These are phyloP conservation scores for Inonotus hispidus DNA, from an alignment of 1,284 basidiomycete species.

Conservation along the genomic window DNA sequence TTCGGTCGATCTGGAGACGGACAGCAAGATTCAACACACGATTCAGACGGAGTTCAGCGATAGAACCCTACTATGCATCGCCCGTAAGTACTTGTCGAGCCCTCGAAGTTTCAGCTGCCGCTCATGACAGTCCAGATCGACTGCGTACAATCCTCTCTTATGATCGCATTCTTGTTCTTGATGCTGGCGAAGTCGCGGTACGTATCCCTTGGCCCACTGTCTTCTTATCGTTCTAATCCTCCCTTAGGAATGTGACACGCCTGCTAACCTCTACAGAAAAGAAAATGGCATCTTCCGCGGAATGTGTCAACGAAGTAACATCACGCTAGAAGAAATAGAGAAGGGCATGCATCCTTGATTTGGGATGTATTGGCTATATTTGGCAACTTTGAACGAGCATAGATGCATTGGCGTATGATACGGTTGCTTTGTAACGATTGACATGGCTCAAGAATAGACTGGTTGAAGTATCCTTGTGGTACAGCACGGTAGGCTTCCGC, in stretches of 20 bases:
- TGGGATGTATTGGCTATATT: neutral
- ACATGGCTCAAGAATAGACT: neutral
- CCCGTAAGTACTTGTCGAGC: slow-evolving; percentile 33
- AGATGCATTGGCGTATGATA: neutral
- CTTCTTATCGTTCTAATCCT: neutral
- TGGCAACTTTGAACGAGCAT: neutral
- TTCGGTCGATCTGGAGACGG: slow-evolving; percentile 66
- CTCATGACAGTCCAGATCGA: slow-evolving; percentile 39
- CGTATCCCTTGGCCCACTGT: slow-evolving; percentile 26
- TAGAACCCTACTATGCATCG: slow-evolving; percentile 62
- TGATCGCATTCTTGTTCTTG: slow-evolving; percentile 70
- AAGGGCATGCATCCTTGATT: slow-evolving; percentile 15
- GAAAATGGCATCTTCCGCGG: slow-evolving; percentile 56
- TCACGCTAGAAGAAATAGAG: slow-evolving; percentile 47
- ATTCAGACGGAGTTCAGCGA: slow-evolving; percentile 62
- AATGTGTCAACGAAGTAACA: slow-evolving; percentile 61
- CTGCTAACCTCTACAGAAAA: slow-evolving; percentile 50
- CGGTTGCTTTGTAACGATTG: neutral
- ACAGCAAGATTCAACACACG: slow-evolving; percentile 65
- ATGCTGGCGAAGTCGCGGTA: slow-evolving; percentile 63
- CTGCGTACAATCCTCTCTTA: slow-evolving; percentile 78
- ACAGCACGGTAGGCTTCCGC: too few species aligned
- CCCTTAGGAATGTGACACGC: slow-evolving; percentile 64
- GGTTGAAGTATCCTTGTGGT: neutral
- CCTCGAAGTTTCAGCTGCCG: neutral